These are phyloP conservation scores for Colletotrichum falcatum DNA, from an alignment of 2,329 filamentous ascomycete genomes.

Conservation along the genomic window DNA sequence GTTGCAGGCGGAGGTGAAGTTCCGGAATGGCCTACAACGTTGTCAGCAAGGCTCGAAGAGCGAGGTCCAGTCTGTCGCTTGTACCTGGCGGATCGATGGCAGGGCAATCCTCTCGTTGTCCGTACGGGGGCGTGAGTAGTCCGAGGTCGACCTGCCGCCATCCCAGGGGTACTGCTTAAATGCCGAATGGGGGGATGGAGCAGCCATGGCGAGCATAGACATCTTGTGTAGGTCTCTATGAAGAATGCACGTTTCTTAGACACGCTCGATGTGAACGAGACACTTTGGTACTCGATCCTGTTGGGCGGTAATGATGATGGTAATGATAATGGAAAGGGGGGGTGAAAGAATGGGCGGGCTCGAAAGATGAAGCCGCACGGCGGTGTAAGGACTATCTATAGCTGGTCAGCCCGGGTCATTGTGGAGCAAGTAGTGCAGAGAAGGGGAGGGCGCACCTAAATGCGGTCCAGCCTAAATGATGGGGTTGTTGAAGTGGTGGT, in stretches of 20 bases:
- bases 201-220: slow-evolving; percentile 63
- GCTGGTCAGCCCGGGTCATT: slow-evolving; percentile 14
- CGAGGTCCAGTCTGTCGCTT: neutral
- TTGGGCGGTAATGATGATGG: slow-evolving; percentile 40
- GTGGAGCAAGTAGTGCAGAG: neutral
- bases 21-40: slow-evolving; percentile 59
- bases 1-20: slow-evolving; percentile 52
- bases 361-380: slow-evolving; percentile 43
- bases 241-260: slow-evolving; percentile 43
- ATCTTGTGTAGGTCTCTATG: slow-evolving; percentile 53
- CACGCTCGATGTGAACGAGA: slow-evolving; percentile 34
- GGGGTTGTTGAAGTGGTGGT: slow-evolving; percentile 5
- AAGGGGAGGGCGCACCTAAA: slow-evolving; percentile 23
- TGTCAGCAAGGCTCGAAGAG: slow-evolving; percentile 29
- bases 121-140: slow-evolving; percentile 51
- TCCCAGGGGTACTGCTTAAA: slow-evolving; percentile 58
- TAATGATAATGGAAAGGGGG: no score
- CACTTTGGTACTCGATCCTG: slow-evolving; percentile 55
- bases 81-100: slow-evolving; percentile 66
- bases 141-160: slow-evolving; percentile 48
- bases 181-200: slow-evolving; percentile 54
- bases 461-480: slow-evolving; percentile 32
- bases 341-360: slow-evolving; percentile 38
- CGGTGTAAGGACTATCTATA: slow-evolving; percentile 36
- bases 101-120: slow-evolving; percentile 59